Percentiles rank a stretch among this genome's conserved stretches.
phyloP scores from a whole-genome alignment of 768 basidiomycete genomes.

The Russula lepida region DNA sequence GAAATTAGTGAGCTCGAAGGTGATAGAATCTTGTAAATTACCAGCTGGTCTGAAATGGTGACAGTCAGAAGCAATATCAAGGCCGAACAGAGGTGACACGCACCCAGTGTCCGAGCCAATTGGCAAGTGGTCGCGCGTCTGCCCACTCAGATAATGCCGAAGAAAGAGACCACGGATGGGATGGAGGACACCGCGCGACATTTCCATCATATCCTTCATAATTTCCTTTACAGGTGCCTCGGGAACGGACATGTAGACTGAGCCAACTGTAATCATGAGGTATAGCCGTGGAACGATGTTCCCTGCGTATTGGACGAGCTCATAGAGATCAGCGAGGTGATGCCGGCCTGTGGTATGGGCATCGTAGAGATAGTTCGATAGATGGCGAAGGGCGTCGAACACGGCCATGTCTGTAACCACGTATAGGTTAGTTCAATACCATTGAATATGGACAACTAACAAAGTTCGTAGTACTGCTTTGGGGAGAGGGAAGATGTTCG shows the following conservation, averaged over 20 bases:
- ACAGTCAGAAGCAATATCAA: background rate
- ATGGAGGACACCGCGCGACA: conserved; percentile 95
- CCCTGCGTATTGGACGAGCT: conserved; percentile 98
- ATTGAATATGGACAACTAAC: conserved; percentile 33
- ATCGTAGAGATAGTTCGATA: conserved; percentile 94
- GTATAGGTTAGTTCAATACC: background rate
- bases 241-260: conserved; percentile 97
- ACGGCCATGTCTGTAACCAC: conserved; percentile 84
- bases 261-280: conserved; percentile 99
- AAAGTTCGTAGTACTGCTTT: conserved; percentile 98
- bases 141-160: conserved; percentile 92
- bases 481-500: conserved; percentile 88
- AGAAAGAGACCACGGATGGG: conserved; percentile 96
- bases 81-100: conserved; percentile 6
- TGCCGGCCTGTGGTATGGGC: conserved; percentile 88
- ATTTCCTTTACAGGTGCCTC: conserved; percentile 98
- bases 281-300: conserved; percentile 91
- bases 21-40: conserved; percentile 89
- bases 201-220: conserved; percentile 99
- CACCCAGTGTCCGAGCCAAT: conserved; percentile 75
- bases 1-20: conserved; percentile 95
- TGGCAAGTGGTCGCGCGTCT: conserved; percentile 93
- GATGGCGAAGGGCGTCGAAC: conserved; percentile 90
- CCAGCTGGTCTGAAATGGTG: conserved; percentile 58
- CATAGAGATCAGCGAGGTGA: conserved; percentile 96